phyloP scores from a whole-genome alignment of 2,329 filamentous ascomycete species.

The Claviceps cyperi region DNA sequence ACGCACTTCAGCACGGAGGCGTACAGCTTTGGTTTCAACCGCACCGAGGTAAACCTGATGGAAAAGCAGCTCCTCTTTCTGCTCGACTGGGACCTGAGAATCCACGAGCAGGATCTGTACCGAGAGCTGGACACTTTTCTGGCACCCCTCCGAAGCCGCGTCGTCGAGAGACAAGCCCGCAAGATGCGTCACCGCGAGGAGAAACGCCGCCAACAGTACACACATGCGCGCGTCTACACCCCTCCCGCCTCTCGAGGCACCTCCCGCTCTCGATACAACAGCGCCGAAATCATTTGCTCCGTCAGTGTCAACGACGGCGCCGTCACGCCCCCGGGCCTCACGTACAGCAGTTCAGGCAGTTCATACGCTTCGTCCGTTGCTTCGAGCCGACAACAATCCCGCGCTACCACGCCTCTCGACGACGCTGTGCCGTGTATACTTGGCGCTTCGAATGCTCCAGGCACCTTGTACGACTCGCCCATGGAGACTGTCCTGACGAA shows the following conservation, averaged over 20 bases:
- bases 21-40: slow-evolving; percentile 72
- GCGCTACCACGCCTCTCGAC: slow-evolving; percentile 38
- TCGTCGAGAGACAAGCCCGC: slow-evolving; percentile 35
- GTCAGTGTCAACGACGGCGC: slow-evolving; percentile 19
- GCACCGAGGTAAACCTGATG: slow-evolving; percentile 97
- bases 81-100: slow-evolving; percentile 84
- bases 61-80: slow-evolving; percentile 96
- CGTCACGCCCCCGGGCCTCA: slow-evolving; percentile 32
- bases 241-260: slow-evolving; percentile 31
- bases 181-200: slow-evolving; percentile 35
- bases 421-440: slow-evolving; percentile 30
- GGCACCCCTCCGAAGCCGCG: slow-evolving; percentile 57
- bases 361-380: slow-evolving; percentile 34
- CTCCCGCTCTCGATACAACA: slow-evolving; percentile 26
- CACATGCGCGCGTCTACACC: slow-evolving; percentile 26
- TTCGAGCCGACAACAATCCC: slow-evolving; percentile 33
- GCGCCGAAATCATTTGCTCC: slow-evolving; percentile 26
- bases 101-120: slow-evolving; percentile 75
- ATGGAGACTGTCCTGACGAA: slow-evolving; percentile 30
- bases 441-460: slow-evolving; percentile 14
- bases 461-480: slow-evolving; percentile 35
- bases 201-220: slow-evolving; percentile 26
- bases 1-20: slow-evolving; percentile 55
- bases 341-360: slow-evolving; percentile 33
- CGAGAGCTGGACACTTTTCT: slow-evolving; percentile 78